These are phyloP conservation scores for Fusarium sp. DNA, from an alignment of 2,329 filamentous ascomycete species.

Conservation along the genomic window DNA sequence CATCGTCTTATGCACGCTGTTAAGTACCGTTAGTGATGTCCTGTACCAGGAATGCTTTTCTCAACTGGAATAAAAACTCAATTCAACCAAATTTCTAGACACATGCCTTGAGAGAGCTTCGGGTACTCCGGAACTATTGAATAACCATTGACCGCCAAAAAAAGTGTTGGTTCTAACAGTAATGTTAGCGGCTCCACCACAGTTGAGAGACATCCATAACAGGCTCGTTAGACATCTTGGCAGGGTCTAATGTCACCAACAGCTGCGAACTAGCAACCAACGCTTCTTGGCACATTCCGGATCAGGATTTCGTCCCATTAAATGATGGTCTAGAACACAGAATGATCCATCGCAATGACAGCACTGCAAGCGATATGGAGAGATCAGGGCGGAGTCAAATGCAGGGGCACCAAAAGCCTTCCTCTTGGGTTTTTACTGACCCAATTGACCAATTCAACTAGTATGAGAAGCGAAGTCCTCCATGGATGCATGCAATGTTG, in stretches of 20 bases:
- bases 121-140: background rate
- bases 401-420: background rate
- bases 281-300: background rate
- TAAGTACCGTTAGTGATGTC: too few species aligned
- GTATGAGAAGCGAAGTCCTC: background rate
- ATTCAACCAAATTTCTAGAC: background rate
- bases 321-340: background rate
- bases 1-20: background rate
- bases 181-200: background rate
- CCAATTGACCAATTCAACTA: background rate
- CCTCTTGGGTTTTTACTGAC: background rate
- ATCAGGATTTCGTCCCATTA: background rate
- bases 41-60: too few species aligned
- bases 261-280: constrained; percentile 1
- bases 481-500: background rate
- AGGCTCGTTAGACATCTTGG: background rate
- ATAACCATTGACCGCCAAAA: background rate
- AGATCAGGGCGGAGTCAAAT: background rate
- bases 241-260: background rate
- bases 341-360: background rate
- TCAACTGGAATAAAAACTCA: too few species aligned
- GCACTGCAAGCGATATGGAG: background rate
- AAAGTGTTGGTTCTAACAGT: background rate
- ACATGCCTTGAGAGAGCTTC: background rate
- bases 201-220: background rate